Evolutionary conservation across 1,284 basidiomycete species (phyloP), one percentile per base, ranked within the genome.

Genomic region (Malassezia arunalokei): DNA sequence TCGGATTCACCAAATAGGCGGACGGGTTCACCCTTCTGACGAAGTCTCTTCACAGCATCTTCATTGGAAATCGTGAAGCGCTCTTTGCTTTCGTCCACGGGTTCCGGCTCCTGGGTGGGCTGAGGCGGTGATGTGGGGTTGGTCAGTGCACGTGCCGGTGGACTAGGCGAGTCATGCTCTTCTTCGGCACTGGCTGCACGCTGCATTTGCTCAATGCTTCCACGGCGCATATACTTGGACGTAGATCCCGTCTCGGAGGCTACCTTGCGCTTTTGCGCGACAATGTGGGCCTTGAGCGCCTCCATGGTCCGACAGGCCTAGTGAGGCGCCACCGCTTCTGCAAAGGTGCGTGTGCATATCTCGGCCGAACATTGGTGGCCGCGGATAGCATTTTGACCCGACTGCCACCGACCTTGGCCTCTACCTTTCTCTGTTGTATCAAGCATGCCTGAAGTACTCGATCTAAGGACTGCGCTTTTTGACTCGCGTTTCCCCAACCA

Each of bases 1-100:
- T 98, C 92, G 0, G 84, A 82, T 74, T 99, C 94, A 39, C 84
- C 94, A 69, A 99, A 99, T 2, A 98, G 77, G 8, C 89, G 82
- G 57, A 98, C 87, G 2, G 94, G 94, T 71, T 98, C 88, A 27
- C 87, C 87, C 71, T 92, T 92, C 27, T 81, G 78, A 33, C 94
- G 83, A 27, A 99, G 79, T 11, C 94, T 81, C 6, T 86, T 82
- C 48, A 91, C 78, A 27, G 86, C 88, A 69, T 99, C 94, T 56
- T 90, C 86, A 53, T 89, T 87, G 1, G 91, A 88, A 46, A 96
- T 86, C 72, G 89, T 90, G 78, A 91, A 95, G 1, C 52, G 81
- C 47, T 58, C 58, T 8, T 49, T 37, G 45, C 5, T 47, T 51
- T 44, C 40, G 47, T 17, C 20, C 15, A 5, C 33, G 33, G 33